These are phyloP conservation scores for Salix purpurea DNA, from an alignment of 345 rosid species.

Conservation along the genomic window DNA sequence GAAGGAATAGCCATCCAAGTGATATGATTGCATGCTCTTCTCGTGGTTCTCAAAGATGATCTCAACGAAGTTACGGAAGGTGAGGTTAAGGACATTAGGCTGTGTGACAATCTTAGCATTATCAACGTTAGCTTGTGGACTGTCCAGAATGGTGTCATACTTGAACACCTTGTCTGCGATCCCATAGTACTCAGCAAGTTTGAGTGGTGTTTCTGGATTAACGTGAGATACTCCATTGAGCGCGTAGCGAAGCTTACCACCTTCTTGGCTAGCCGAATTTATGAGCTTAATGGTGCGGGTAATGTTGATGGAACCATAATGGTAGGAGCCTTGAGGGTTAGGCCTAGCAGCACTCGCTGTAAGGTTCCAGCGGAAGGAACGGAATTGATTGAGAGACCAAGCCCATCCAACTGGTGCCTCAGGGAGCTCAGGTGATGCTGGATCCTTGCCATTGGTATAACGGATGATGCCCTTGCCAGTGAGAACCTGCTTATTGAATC, in stretches of 20 bases:
- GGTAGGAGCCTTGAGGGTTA: conserved; percentile 40
- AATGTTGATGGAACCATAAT: conserved; percentile 33
- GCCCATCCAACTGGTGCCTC: conserved; percentile 37
- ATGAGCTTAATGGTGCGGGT: conserved; percentile 32
- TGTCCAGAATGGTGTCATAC: conserved; percentile 18
- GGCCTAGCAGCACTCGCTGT: conserved; percentile 40
- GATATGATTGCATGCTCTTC: conserved; percentile 27
- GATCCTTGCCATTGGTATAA: conserved; percentile 20
- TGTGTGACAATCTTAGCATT: not conserved
- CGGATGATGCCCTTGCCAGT: conserved; percentile 20
- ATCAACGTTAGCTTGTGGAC: not conserved
- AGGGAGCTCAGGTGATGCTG: conserved; percentile 25
- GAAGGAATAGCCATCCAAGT: conserved; percentile 33
- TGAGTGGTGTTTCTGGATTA: conserved; percentile 26
- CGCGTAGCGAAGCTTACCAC: conserved; percentile 33
- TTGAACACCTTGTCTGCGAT: conserved; percentile 31
- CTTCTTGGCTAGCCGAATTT: conserved; percentile 12
- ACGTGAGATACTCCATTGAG: conserved; percentile 32
- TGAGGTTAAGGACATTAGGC: conserved; percentile 29
- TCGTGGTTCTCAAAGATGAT: conserved; percentile 33
- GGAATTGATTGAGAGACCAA: conserved; percentile 39
- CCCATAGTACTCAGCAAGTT: conserved; percentile 33
- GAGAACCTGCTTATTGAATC: conserved; percentile 24
- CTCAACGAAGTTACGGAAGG: conserved; percentile 31
- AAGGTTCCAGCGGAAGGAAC: conserved; percentile 37